Evolutionary conservation across 805 yeast genomes (phyloP), one percentile per base, ranked within the genome.

Genomic region (Spathaspora gorwiae): DNA sequence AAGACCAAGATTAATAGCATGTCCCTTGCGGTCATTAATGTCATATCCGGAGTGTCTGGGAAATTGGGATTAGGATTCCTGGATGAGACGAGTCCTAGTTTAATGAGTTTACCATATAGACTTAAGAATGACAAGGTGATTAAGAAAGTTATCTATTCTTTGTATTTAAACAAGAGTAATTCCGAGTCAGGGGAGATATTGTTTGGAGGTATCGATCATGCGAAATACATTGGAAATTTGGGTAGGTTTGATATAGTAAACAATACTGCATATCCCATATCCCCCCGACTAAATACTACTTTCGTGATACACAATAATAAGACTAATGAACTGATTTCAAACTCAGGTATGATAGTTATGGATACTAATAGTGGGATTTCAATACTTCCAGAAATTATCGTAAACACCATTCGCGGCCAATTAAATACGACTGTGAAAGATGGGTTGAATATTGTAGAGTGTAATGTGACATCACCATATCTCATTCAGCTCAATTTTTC

Each of bases 141-240:
- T 44, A 39, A 57, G 37, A 67, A 62, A 48, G 54, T 48, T 33
- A 63, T 62, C 26, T 71, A 66, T 55, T 66, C 73, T 11, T 53
- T 71, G 24, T 70, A 62, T 49, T 59, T 71, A 49, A 66, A 69
- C 32, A 50, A 54, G 9, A 40, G 51, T 5, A 42, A 45, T 29
- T 54, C 66, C 10, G 46, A 41, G n/a, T 33, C 60, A 2, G 76
- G 76, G 7, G 54, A 62, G n/a, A 52, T 71, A 19, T 59, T 71
- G 46, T 71, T 71, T 57, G 76, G 76, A 6, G 76, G 73, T 11
- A 66, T 70, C 8, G 76, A 71, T 52, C 67, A 64, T 47, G 67
- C 72, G 42, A 71, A 71, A 47, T 69, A 66, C 54, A 41, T 57
- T 11, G 72, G 72, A 1, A 40, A 52, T 8, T 60, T 67, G 52